A percentile compares a stretch with the other conserved stretches of the same genome.
Evolutionary conservation across 106 monocot genomes (phyloP).

Genomic region (Platanthera guangdongensis): DNA sequence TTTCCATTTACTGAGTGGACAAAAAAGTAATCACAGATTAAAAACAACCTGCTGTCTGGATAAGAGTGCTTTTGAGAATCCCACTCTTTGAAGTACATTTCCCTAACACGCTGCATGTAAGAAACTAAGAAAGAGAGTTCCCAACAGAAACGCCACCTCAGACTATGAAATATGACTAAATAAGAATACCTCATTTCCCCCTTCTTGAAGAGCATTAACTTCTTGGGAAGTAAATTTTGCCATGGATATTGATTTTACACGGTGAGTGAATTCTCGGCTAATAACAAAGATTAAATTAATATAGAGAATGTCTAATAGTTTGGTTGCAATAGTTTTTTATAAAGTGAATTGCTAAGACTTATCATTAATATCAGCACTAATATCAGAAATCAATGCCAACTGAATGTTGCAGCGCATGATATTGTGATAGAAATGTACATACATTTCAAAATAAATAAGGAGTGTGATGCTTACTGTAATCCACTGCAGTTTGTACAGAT

Average conservation of each 20-base stretch:
- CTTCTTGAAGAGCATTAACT: constrained; percentile 82
- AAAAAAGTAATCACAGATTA: constrained; percentile 4
- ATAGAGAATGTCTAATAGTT: background rate
- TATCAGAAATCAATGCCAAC: constrained; percentile 1
- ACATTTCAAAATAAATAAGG: background rate
- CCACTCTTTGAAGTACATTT: constrained; percentile 84
- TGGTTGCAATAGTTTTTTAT: background rate
- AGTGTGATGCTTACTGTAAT: constrained; percentile 58
- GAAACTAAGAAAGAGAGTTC: constrained; percentile 1
- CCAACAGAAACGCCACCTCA: background rate
- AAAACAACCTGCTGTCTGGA: constrained; percentile 82
- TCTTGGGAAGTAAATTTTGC: constrained; percentile 87
- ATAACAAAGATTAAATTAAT: constrained; percentile 3
- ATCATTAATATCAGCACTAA: background rate
- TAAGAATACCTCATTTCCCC: constrained; percentile 79
- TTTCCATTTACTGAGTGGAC: background rate
- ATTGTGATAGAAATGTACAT: background rate
- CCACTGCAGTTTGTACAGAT: constrained; percentile 32
- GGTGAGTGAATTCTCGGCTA: constrained; percentile 93
- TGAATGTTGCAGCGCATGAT: background rate
- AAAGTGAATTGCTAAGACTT: background rate
- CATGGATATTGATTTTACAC: constrained; percentile 96
- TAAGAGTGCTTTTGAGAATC: constrained; percentile 63
- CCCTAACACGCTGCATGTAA: constrained; percentile 49
- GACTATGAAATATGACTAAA: background rate